Conservation (phyloP, 2,329 filamentous ascomycete species). For the Penicillium sp. region DNA sequence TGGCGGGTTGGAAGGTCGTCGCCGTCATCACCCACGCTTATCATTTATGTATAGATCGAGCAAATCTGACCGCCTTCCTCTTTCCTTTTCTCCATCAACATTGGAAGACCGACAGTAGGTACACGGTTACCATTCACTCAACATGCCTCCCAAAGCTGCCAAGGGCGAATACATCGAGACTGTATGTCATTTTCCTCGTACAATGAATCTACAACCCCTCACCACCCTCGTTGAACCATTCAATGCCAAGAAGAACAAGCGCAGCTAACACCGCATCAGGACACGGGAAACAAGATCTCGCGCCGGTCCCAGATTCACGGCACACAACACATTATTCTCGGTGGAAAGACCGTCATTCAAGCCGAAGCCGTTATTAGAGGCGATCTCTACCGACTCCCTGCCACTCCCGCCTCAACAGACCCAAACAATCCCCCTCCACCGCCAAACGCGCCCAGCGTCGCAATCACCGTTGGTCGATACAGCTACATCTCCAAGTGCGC, state of each 20-base stretch:
- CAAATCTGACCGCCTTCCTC: neutral
- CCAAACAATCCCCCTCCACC: conserved; percentile 40
- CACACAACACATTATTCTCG: conserved; percentile 96
- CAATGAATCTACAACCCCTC: conserved; percentile 1
- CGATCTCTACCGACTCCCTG: conserved; percentile 69
- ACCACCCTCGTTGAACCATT: neutral
- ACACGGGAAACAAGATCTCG: conserved; percentile 98
- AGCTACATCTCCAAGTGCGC: conserved; percentile 82
- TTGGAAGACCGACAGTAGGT: neutral
- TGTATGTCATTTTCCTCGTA: conserved; percentile 54
- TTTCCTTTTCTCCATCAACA: neutral
- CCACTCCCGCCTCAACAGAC: conserved; percentile 29
- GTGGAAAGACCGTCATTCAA: conserved; percentile 94
- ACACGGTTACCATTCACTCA: neutral
- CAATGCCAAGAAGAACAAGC: neutral
- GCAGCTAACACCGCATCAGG: conserved; percentile 56
- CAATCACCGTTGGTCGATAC: conserved; percentile 88
- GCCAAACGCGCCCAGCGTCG: conserved; percentile 39
- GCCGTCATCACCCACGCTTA: too few relatives aligned
- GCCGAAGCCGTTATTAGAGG: conserved; percentile 92
- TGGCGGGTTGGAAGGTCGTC: too few relatives aligned
- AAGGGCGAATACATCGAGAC: conserved; percentile 98
- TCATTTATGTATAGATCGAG: neutral
- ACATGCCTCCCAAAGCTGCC: conserved; percentile 74
- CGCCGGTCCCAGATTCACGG: conserved; percentile 89